A percentile compares a stretch with the other conserved stretches of the same genome.
Evolutionary conservation across 2,329 filamentous ascomycete genomes (phyloP).

Genomic region (Hypoxylon sp.): DNA sequence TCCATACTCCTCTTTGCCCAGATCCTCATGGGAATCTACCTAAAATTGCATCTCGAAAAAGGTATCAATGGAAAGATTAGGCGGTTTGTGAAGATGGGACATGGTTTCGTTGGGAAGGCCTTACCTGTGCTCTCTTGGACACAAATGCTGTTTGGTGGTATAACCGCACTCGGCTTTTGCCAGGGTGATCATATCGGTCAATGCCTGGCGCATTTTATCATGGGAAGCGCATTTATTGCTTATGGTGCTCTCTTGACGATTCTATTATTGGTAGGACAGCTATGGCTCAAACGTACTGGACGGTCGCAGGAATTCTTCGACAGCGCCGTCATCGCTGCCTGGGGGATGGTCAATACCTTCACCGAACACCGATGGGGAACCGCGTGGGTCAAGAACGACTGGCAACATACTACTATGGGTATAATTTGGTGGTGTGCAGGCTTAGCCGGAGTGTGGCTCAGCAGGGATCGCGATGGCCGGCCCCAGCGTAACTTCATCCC

Average conservation of each 20-base stretch:
- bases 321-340: conserved; percentile 88
- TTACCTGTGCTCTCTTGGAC: conserved; percentile 91
- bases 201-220: conserved; percentile 97
- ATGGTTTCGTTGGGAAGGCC: conserved; percentile 86
- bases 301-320: conserved; percentile 98
- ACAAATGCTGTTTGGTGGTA: conserved; percentile 96
- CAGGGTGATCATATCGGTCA: conserved; percentile 92
- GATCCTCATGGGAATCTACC: conserved; percentile 84
- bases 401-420: conserved; percentile 99
- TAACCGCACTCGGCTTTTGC: conserved; percentile 93
- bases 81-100: conserved; percentile 77
- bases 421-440: conserved; percentile 98
- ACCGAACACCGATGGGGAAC: conserved; percentile 96
- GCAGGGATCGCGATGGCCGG: conserved; percentile 82
- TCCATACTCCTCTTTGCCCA: conserved; percentile 86
- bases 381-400: conserved; percentile 91
- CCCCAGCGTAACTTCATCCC: conserved; percentile 95
- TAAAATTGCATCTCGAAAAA: conserved; percentile 89
- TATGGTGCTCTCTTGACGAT: conserved; percentile 92
- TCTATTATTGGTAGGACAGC: conserved; percentile 87
- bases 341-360: conserved; percentile 98
- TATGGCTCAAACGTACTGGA: conserved; percentile 85
- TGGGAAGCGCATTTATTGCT: conserved; percentile 96
- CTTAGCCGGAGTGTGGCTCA: conserved; percentile 92
- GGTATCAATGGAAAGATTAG: conserved; percentile 86